Conservation (phyloP, 352 stramenopile species). For the Stephanocyclus meneghinianus region DNA sequence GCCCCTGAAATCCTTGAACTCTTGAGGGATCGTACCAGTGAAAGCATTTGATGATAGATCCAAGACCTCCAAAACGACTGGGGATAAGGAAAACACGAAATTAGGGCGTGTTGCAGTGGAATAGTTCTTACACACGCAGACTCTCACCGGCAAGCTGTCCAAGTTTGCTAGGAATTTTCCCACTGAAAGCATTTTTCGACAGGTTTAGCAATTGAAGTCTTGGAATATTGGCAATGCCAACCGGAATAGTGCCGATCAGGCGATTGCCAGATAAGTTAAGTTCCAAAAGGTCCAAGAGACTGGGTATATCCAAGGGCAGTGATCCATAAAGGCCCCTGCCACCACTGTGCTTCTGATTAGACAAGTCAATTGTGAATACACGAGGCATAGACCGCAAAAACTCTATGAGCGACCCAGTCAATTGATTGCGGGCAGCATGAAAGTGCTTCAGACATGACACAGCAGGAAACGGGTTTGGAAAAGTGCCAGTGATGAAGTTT, state of each 20-base stretch:
- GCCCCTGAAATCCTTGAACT: constrained; percentile 9
- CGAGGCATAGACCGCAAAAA: constrained; percentile 4
- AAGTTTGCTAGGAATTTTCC: not conserved
- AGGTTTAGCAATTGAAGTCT: constrained; percentile 1
- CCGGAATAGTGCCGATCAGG: not conserved
- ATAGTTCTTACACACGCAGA: no score
- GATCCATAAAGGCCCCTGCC: constrained; percentile 1
- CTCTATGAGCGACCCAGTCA: constrained; percentile 20
- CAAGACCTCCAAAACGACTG: not conserved
- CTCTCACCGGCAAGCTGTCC: not conserved
- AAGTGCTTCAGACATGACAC: constrained; percentile 12
- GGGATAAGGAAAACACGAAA: no score
- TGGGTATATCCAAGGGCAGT: constrained; percentile 8
- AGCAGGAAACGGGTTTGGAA: constrained; percentile 14
- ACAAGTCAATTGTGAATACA: constrained; percentile 14
- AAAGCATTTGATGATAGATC: constrained; percentile 7
- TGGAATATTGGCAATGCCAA: not conserved
- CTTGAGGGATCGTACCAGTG: not conserved
- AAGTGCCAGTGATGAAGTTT: constrained; percentile 18
- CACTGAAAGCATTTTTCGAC: not conserved
- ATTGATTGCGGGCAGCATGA: constrained; percentile 4
- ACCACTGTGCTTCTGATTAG: not conserved
- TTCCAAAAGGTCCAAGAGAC: not conserved
- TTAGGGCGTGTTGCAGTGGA: not conserved
- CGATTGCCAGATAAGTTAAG: not conserved